Base-by-base conservation (phyloP, 192 early-diverging fungal genomes). In the Backusella australiensis region DNA sequence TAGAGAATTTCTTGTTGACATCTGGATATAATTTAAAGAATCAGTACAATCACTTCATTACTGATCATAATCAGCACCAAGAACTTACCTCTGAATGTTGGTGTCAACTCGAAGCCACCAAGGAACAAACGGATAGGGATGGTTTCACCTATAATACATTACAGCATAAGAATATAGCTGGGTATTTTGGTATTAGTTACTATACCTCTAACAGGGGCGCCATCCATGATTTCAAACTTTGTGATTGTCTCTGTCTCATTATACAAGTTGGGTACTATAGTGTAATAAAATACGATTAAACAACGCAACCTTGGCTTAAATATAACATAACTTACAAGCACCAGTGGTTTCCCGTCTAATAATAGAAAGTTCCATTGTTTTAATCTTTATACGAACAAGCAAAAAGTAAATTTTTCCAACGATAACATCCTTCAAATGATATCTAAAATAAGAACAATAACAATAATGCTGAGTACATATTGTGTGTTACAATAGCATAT, bases 141-240 rank as follows among this genome's bases (percentile, higher is more conserved):
- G 11, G 95, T 96, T 82, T 99, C 98, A 14, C 94, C 92, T 85
- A 76, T 44, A 5, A 80, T n/a, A 34, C n/a, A 71, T 29, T 9
- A 71, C 42, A 12, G 11, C 14, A 36, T 26, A 8, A 26, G 44
- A 5, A 67, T 39, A 14, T 67, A 12, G 79, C n/a, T 35, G 44
- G 17, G 26, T 32, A 34, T 4, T 32, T 34, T 19, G 38, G 38
- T 3, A 69, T 29, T n/a, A 52, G 17, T 83, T 32, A 65, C n/a
- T 56, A 52, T 78, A 85, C 92, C 94, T 81, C 92, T 88, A 23
- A 97, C 96, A 34, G 98, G 97, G 38, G 96, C 97, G 6, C 98
- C 98, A 81, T 99, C 98, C 98, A 99, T 99, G 77, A 99, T 99
- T 80, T 99, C 98, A 82, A 98, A 99, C 83, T 97, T 98, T 65